These are phyloP conservation scores for Stagonosporopsis vannaccii DNA, from an alignment of 2,329 filamentous ascomycete species.

Conservation along the genomic window DNA sequence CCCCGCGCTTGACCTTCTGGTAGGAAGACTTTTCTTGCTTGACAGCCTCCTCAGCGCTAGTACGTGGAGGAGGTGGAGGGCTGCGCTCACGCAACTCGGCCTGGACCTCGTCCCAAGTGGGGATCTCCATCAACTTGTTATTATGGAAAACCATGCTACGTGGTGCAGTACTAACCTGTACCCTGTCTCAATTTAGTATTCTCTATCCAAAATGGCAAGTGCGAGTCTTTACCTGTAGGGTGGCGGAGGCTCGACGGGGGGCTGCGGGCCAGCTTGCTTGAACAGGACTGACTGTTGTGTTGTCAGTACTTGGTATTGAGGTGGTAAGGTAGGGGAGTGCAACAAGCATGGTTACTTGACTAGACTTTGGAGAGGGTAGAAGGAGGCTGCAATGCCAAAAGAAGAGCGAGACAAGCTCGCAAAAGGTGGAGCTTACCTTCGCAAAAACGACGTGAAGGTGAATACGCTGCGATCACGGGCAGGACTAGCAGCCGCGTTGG, in stretches of 20 bases:
- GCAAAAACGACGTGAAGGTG: not conserved
- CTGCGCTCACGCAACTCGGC: not conserved
- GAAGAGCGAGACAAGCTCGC: not conserved
- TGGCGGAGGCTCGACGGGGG: too few relatives aligned
- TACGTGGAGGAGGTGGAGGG: not conserved
- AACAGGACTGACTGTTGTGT: not conserved
- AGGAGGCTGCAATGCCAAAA: not conserved
- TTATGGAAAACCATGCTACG: not conserved
- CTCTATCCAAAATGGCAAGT: not conserved
- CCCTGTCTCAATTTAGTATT: not conserved
- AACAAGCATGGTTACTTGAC: not conserved
- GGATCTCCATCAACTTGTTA: not conserved
- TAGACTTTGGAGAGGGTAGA: not conserved
- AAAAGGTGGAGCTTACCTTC: not conserved
- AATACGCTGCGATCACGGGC: not conserved
- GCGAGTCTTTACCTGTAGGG: not conserved
- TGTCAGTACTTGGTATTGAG: not conserved
- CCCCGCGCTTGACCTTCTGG: constrained; percentile 5
- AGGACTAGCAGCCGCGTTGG: not conserved
- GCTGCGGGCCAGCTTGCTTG: not conserved
- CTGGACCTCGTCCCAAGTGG: not conserved
- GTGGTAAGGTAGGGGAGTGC: not conserved
- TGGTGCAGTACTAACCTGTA: not conserved
- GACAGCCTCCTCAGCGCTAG: not conserved
- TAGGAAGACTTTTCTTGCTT: not conserved